Evolutionary conservation across 2,329 filamentous ascomycete species (phyloP).

Genomic region (Diaporthe sp.): DNA sequence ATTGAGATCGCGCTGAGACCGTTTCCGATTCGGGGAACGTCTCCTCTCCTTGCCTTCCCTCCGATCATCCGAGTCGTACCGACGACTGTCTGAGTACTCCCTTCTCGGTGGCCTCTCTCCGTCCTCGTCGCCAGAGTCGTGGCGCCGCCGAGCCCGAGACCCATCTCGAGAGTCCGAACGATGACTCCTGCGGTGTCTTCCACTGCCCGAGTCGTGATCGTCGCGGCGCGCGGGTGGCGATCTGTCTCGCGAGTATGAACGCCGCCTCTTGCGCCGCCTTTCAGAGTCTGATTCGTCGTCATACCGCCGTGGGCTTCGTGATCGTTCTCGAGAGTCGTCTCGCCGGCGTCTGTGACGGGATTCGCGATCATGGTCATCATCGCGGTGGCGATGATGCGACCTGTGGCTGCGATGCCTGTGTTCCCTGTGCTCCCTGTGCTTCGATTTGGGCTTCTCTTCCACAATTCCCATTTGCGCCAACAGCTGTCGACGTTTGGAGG

Average conservation of each 20-base stretch:
- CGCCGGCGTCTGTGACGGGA: constrained; percentile 57
- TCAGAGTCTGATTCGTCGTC: constrained; percentile 57
- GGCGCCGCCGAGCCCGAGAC: constrained; percentile 54
- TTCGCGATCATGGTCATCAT: constrained; percentile 56
- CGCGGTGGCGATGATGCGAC: constrained; percentile 57
- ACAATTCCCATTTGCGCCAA: constrained; percentile 72
- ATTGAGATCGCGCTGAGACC: constrained; percentile 31
- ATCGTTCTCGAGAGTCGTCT: constrained; percentile 59
- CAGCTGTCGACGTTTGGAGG: constrained; percentile 75
- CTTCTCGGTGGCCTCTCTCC: constrained; percentile 42
- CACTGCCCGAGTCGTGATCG: constrained; percentile 55
- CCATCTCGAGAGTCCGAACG: constrained; percentile 59
- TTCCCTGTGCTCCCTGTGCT: constrained; percentile 52
- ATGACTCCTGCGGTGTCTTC: constrained; percentile 56
- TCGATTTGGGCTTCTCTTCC: constrained; percentile 56
- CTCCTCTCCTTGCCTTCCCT: constrained; percentile 27
- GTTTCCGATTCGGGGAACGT: constrained; percentile 34
- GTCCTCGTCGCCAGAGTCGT: constrained; percentile 48
- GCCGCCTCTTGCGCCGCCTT: constrained; percentile 55
- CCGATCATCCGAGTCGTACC: constrained; percentile 9
- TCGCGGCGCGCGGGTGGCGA: constrained; percentile 60
- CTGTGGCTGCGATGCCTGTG: constrained; percentile 59
- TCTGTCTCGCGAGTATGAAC: constrained; percentile 58
- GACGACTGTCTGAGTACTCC: constrained; percentile 38
- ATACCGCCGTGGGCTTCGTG: constrained; percentile 53